Percentiles rank a stretch among this genome's conserved stretches.
Evolutionary conservation across 495 filamentous ascomycete species (phyloP).

Genomic region (Viridothelium virens): DNA sequence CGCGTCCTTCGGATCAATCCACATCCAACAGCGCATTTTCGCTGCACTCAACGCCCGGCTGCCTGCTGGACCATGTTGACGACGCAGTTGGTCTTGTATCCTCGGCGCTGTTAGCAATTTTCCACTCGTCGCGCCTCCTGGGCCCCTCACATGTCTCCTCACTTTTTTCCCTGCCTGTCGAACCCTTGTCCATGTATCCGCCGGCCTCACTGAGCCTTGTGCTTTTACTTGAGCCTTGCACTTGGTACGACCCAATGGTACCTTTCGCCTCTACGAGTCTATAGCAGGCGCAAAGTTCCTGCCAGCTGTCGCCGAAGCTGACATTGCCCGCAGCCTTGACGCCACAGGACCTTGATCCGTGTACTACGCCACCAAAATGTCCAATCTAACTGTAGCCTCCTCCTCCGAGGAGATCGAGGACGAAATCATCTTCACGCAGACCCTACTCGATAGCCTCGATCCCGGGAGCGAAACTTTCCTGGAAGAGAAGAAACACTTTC

Average conservation of each 20-base stretch:
- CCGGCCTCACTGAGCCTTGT: background rate
- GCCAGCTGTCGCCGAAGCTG: too few relatives aligned
- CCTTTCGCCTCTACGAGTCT: background rate
- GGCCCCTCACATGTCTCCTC: too few relatives aligned
- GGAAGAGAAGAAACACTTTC: slow-evolving; percentile 7
- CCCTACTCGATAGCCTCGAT: slow-evolving; percentile 26
- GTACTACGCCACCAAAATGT: slow-evolving; percentile 3
- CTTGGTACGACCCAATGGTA: background rate
- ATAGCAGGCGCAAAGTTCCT: too few relatives aligned
- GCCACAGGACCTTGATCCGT: background rate
- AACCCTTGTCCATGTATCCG: background rate
- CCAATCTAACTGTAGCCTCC: background rate
- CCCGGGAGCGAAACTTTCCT: slow-evolving; percentile 23
- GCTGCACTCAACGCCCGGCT: background rate
- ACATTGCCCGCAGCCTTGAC: too few relatives aligned
- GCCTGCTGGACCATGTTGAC: slow-evolving; percentile 5
- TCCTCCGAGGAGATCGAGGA: slow-evolving; percentile 25
- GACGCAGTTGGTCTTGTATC: background rate
- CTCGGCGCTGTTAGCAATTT: background rate
- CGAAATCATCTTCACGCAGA: slow-evolving; percentile 24
- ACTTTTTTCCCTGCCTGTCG: too few relatives aligned
- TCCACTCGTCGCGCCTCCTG: too few relatives aligned
- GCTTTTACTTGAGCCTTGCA: background rate
- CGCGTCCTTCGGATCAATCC: background rate
- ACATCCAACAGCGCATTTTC: background rate